Base-by-base conservation (phyloP, 2,329 filamentous ascomycete species). In the Cladosporium oxysporum region DNA sequence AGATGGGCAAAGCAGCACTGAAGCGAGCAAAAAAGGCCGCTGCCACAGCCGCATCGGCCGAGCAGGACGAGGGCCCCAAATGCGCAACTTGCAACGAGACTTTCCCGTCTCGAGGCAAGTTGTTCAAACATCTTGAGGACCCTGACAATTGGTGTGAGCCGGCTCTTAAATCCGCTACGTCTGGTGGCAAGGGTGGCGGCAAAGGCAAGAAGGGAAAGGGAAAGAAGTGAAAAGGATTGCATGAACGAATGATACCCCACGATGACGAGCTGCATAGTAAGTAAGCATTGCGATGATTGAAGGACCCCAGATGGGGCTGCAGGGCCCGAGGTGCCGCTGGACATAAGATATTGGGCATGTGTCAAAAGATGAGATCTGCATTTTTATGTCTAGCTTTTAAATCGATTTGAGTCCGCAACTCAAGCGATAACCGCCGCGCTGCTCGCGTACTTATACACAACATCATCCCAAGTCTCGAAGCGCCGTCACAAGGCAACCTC, bases 81-180 rank as follows among this genome's bases (percentile, higher is more conserved):
- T 98, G 95, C 75, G 85, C 90, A 2, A 86, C 88, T 5, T 98
- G 95, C 78, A 85, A 88, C 70, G 92, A 91, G 70, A 84, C 80
- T 0, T 99, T 98, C 79, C 87, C 85, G 0, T 92, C 90, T 1
- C 89, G 88, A 70, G 90, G 86, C 6, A 88, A 87, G 70, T 78
- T 96, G 21, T 94, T 94, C 75, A 81, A 85, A 62, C 92, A 96
- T 76, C 83, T 95, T 66, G 86, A 87, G 68, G 84, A 88, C 11
- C 78, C 85, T 21, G 80, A 80, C 11, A 84, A 88, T 12, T 79
- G 85, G 21, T 80, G 80, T 12, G 91, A 95, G 79, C 90, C 89
- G 6, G 85, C 87, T 33, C 81, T 73, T 16, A 77, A 75, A 53
- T 33, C 68, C 28, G 73, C 67, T 21, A 67, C 62, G 50, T 59